A percentile compares a stretch with the other conserved stretches of the same genome.
Conservation (phyloP, 1,284 basidiomycete species). For the Thelephora terrestris region DNA sequence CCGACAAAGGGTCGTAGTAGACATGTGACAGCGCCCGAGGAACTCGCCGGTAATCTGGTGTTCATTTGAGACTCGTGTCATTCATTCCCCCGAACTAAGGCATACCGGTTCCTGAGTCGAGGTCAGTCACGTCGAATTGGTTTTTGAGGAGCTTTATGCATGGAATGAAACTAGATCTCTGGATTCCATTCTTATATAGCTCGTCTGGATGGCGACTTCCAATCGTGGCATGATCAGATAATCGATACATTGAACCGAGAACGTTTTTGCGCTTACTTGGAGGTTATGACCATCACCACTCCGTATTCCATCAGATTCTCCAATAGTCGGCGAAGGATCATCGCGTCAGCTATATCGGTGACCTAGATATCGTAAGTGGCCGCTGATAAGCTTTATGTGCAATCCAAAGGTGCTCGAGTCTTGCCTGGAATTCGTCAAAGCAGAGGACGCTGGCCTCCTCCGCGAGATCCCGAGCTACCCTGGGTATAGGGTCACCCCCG, state of each 20-base stretch:
- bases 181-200: slow-evolving; percentile 98
- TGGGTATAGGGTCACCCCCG: slow-evolving; percentile 79
- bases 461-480: slow-evolving; percentile 86
- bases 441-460: slow-evolving; percentile 81
- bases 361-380: slow-evolving; percentile 39
- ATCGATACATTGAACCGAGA: slow-evolving; percentile 1
- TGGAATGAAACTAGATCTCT: slow-evolving; percentile 92
- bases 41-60: slow-evolving; percentile 84
- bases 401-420: slow-evolving; percentile 12
- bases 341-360: slow-evolving; percentile 97
- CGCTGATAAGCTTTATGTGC: not conserved
- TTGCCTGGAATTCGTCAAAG: slow-evolving; percentile 97
- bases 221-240: not conserved
- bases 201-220: slow-evolving; percentile 91
- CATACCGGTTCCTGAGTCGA: slow-evolving; percentile 89
- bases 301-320: slow-evolving; percentile 82
- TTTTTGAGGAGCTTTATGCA: slow-evolving; percentile 91
- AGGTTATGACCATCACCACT: slow-evolving; percentile 92
- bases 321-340: slow-evolving; percentile 89
- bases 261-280: slow-evolving; percentile 58
- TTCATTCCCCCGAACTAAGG: slow-evolving; percentile 7
- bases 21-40: slow-evolving; percentile 87
- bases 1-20: slow-evolving; percentile 76
- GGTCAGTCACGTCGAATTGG: slow-evolving; percentile 79
- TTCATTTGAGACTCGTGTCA: slow-evolving; percentile 8